Evolutionary conservation across 345 rosid species (phyloP).

Genomic region (Eucalyptus grandis): DNA sequence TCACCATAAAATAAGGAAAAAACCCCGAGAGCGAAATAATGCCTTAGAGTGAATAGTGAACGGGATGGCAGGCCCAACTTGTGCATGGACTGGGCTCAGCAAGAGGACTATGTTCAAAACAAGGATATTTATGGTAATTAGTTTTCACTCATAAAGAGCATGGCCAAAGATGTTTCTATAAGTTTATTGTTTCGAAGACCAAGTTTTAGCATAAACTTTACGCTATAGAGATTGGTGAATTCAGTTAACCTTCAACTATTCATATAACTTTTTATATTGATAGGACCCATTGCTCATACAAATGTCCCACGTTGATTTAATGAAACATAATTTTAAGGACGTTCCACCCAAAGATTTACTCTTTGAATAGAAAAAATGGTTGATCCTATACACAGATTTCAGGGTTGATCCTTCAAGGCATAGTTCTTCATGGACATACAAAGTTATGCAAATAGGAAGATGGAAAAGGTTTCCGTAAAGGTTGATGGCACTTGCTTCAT

Average conservation of each 20-base stretch:
- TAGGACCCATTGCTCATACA: rapidly evolving
- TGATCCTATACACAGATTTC: no score
- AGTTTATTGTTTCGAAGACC: not conserved
- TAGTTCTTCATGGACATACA: not conserved
- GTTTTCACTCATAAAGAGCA: not conserved
- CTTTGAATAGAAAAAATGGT: no score
- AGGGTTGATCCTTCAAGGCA: no score
- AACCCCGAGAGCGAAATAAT: not conserved
- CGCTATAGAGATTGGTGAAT: not conserved
- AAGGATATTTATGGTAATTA: no score
- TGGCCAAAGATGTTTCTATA: not conserved
- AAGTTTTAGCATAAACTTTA: not conserved
- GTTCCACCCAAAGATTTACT: no score
- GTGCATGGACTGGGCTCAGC: not conserved
- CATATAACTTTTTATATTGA: not conserved
- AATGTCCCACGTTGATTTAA: not conserved
- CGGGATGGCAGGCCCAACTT: rapidly evolving
- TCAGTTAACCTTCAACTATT: not conserved
- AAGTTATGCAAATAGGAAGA: not conserved
- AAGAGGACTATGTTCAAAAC: not conserved
- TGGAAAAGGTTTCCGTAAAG: not conserved
- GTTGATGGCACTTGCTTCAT: not conserved
- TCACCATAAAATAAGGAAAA: not conserved
- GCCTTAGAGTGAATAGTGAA: not conserved
- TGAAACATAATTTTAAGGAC: no score